These are phyloP conservation scores for Gracilariopsis chorda DNA, from an alignment of 23 red algal genomes.

Conservation along the genomic window DNA sequence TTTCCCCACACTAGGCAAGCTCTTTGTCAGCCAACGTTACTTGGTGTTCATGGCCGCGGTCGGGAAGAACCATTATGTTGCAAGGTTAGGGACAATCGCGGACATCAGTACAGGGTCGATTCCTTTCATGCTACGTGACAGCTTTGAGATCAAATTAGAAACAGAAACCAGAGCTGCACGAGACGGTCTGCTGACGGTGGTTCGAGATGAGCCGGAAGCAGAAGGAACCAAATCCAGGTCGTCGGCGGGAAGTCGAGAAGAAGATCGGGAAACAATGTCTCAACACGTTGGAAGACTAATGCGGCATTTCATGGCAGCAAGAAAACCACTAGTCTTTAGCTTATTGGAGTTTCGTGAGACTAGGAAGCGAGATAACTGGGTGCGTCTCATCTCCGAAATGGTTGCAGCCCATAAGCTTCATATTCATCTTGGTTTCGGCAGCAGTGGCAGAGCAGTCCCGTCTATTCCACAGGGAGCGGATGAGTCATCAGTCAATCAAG, in stretches of 20 bases:
- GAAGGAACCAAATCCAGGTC: neutral
- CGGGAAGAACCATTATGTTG: conserved; percentile 71
- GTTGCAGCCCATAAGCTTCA: conserved; percentile 69
- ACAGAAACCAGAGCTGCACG: conserved; percentile 44
- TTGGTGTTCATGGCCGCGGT: conserved; percentile 72
- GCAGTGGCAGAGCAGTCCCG: conserved; percentile 39
- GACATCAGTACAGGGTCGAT: conserved; percentile 43
- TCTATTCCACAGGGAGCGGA: conserved; percentile 1
- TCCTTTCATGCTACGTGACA: conserved; percentile 78
- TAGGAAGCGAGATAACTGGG: conserved; percentile 60
- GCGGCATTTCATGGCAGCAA: conserved; percentile 40
- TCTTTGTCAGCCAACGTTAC: conserved; percentile 78
- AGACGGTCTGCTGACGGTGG: conserved; percentile 21
- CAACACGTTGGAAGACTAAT: conserved; percentile 61
- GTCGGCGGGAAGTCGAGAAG: neutral
- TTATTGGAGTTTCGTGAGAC: conserved; percentile 73
- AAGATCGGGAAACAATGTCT: conserved; percentile 11
- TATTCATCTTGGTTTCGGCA: conserved; percentile 62
- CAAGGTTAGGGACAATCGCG: conserved; percentile 44
- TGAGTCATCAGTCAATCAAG: neutral
- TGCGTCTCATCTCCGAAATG: conserved; percentile 51
- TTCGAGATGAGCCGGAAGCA: neutral
- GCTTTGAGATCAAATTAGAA: conserved; percentile 50
- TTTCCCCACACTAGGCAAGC: conserved; percentile 69
- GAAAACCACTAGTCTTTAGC: conserved; percentile 65